A percentile compares a stretch with the other conserved stretches of the same genome.
Conservation (phyloP, 371 early-diverging fungal genomes). For the Rhizopus sp. region DNA sequence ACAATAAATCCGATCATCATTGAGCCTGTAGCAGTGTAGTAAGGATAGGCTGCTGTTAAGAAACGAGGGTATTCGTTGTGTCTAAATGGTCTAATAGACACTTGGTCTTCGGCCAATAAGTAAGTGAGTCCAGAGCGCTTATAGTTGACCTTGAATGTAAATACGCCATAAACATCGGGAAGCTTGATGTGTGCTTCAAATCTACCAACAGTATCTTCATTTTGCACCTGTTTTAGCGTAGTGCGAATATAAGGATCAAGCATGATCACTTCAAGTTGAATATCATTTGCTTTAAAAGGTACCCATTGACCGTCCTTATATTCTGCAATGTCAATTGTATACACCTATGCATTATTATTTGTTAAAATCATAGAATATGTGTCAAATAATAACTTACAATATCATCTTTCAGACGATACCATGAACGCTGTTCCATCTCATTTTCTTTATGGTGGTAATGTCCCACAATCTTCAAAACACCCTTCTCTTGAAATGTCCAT, state of each 20-base stretch:
- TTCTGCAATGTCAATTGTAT: constrained; percentile 77
- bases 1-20: constrained; percentile 86
- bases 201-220: constrained; percentile 30
- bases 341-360: constrained; percentile 54
- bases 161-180: constrained; percentile 96
- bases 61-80: constrained; percentile 96
- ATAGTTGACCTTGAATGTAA: constrained; percentile 92
- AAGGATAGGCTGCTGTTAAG: constrained; percentile 89
- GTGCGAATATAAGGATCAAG: constrained; percentile 94
- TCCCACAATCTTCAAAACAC: constrained; percentile 72
- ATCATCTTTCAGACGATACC: constrained; percentile 90
- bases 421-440: constrained; percentile 64
- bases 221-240: constrained; percentile 61
- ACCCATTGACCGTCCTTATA: constrained; percentile 81
- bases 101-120: constrained; percentile 71
- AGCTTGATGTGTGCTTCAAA: constrained; percentile 68
- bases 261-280: constrained; percentile 95
- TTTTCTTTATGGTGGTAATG: constrained; percentile 72
- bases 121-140: constrained; percentile 80
- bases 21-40: constrained; percentile 85
- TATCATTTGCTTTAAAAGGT: constrained; percentile 71
- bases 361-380: neutral
- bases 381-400: constrained; percentile 59
- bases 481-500: constrained; percentile 94
- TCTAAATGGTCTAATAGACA: constrained; percentile 87